Evolutionary conservation across 164 flowering plant genomes (phyloP), one percentile per base, ranked within the genome.

Genomic region (Platanus orientalis): DNA sequence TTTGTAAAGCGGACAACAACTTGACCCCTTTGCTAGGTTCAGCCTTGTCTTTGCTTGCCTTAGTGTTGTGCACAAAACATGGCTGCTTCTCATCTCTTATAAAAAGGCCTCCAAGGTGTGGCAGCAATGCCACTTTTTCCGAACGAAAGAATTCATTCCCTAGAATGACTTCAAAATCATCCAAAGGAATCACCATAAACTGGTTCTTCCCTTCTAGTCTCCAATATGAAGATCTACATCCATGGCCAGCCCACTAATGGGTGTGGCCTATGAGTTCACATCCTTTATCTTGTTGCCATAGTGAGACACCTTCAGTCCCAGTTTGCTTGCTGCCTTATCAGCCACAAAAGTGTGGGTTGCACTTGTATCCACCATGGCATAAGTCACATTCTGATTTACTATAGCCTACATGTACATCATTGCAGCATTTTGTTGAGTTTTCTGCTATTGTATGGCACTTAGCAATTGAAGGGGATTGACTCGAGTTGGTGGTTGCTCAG

Each of bases 301-400:
- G 20, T 7, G 4, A 4, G 17, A 12, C 24, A 1, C n/a, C 40
- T 54, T 1, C 1, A 51, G 48, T 19, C 23, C 59, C 4, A 63
- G 36, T 16, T 20, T 1, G 0, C 1, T 32, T 10, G 34, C 58
- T 7, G 9, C 4, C 1, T 5, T 6, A 25, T 44, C 26, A n/a
- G 54, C 32, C 4, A 73, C 25, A 26, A 73, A 68, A 11, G 39
- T 68, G 21, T 73, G 48, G 2, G 66, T 60, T 7, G 58, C 66
- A 0, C 62, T 27, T 0, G n/a, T 64, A 17, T 73, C 66, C 1
- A 62, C 53, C 63, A 71, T 56, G 1, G 54, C 49, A 9, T 1
- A 0, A 2, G 39, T 48, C 11, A 7, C 23, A 1, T 13, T 0
- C 0, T 53, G 63, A 28, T 64, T 68, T 10, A 49, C 0, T 2